A percentile compares a stretch with the other conserved stretches of the same genome.
Evolutionary conservation across 306 rosid species (phyloP).

Genomic region (Quercus glauca): DNA sequence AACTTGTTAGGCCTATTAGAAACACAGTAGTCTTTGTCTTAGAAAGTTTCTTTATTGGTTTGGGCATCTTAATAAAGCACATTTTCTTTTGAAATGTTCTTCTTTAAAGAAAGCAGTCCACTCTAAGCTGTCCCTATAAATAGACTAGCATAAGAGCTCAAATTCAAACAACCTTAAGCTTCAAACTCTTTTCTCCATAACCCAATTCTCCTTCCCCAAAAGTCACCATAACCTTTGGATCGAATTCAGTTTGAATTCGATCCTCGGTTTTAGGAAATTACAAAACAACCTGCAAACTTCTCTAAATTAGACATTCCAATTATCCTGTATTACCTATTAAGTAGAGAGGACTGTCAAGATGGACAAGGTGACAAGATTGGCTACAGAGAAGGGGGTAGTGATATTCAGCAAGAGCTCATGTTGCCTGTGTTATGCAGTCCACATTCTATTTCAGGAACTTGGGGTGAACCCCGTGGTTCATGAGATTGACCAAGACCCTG

Average conservation of each 20-base stretch:
- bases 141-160: conserved; percentile 55
- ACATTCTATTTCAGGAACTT: conserved; percentile 66
- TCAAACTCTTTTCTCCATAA: conserved; percentile 32
- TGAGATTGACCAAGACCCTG: conserved; percentile 88
- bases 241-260: conserved; percentile 53
- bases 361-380: conserved; percentile 85
- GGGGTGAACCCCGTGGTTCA: conserved; percentile 52
- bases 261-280: conserved; percentile 37
- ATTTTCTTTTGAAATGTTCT: conserved; percentile 48
- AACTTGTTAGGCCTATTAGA: conserved; percentile 48
- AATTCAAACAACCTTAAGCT: conserved; percentile 47
- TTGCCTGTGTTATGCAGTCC: conserved; percentile 83
- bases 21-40: conserved; percentile 29
- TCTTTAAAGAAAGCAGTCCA: conserved; percentile 33
- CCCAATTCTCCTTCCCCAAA: conserved; percentile 34
- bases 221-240: conserved; percentile 48
- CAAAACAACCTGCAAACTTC: conserved; percentile 12
- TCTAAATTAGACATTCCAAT: neutral
- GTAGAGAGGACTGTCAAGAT: conserved; percentile 34
- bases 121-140: conserved; percentile 65
- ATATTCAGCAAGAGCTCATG: conserved; percentile 95
- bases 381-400: conserved; percentile 82
- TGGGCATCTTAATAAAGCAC: conserved; percentile 65
- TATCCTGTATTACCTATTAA: conserved; percentile 3
- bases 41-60: conserved; percentile 38